These are phyloP conservation scores for Monosporozyma aerobia DNA, from an alignment of 805 yeast genomes.

Conservation along the genomic window DNA sequence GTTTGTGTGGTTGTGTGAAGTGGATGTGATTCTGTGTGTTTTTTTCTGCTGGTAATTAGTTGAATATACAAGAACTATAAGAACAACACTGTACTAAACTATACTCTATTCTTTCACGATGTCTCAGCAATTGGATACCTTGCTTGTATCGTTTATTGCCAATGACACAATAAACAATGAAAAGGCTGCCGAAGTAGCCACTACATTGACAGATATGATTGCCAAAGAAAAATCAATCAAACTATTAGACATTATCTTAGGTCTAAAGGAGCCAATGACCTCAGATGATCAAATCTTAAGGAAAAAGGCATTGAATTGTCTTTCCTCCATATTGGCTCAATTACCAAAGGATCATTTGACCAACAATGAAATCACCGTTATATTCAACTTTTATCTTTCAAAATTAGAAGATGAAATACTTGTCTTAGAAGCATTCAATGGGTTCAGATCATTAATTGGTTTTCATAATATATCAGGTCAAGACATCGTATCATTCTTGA, in stretches of 20 bases:
- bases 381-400: constrained; percentile 46
- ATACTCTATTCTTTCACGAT: neutral
- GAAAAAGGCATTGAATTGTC: constrained; percentile 38
- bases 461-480: constrained; percentile 41
- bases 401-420: constrained; percentile 60
- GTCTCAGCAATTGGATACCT: constrained; percentile 4
- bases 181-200: constrained; percentile 24
- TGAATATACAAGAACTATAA: neutral
- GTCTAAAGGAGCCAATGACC: constrained; percentile 54
- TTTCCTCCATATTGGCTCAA: constrained; percentile 32
- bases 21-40: too few species aligned
- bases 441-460: constrained; percentile 41
- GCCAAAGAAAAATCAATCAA: constrained; percentile 22
- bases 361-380: constrained; percentile 33
- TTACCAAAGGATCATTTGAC: constrained; percentile 27
- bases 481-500: constrained; percentile 33
- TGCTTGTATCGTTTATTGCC: constrained; percentile 31
- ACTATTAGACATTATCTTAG: constrained; percentile 45
- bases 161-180: constrained; percentile 31
- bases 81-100: too few species aligned
- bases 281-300: constrained; percentile 48
- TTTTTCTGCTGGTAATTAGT: too few species aligned
- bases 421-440: constrained; percentile 42
- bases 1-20: too few species aligned
- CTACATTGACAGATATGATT: constrained; percentile 21